These are phyloP conservation scores for Marasmius sp. DNA, from an alignment of 1,284 basidiomycete genomes.

Conservation along the genomic window DNA sequence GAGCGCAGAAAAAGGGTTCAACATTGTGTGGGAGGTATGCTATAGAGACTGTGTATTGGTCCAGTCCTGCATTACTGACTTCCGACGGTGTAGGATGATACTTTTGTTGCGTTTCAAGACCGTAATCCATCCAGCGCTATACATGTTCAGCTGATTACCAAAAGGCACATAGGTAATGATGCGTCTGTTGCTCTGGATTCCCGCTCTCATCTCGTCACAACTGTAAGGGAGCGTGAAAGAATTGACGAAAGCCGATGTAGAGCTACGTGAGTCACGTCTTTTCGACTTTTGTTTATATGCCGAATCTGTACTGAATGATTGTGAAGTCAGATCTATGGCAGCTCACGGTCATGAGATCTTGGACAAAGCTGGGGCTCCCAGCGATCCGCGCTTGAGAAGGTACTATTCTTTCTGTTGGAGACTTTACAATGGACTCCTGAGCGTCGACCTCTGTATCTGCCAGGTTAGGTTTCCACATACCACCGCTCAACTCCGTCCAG, in stretches of 20 bases:
- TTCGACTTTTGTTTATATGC: neutral
- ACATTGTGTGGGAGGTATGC: conserved; percentile 58
- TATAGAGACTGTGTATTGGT: neutral
- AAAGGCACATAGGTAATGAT: conserved; percentile 53
- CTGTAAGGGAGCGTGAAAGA: conserved; percentile 48
- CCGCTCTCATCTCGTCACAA: neutral
- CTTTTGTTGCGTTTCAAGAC: conserved; percentile 65
- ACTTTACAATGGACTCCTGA: neutral
- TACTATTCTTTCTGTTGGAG: neutral
- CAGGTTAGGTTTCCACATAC: conserved; percentile 81
- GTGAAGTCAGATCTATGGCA: conserved; percentile 61
- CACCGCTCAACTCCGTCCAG: conserved; percentile 77
- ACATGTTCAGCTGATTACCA: conserved; percentile 70
- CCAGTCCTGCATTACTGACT: neutral
- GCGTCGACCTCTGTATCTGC: neutral
- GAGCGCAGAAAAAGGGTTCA: conserved; percentile 54
- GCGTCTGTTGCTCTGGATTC: neutral
- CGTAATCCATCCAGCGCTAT: conserved; percentile 56
- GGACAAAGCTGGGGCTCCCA: conserved; percentile 39
- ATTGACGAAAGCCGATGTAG: conserved; percentile 42
- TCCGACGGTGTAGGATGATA: conserved; percentile 44
- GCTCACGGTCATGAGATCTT: conserved; percentile 54
- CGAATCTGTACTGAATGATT: neutral
- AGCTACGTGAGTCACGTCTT: conserved; percentile 42
- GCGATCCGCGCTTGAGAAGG: conserved; percentile 42